Evolutionary conservation across 1,139 yeast genomes (phyloP).

Genomic region (Protomyces macrosporus): DNA sequence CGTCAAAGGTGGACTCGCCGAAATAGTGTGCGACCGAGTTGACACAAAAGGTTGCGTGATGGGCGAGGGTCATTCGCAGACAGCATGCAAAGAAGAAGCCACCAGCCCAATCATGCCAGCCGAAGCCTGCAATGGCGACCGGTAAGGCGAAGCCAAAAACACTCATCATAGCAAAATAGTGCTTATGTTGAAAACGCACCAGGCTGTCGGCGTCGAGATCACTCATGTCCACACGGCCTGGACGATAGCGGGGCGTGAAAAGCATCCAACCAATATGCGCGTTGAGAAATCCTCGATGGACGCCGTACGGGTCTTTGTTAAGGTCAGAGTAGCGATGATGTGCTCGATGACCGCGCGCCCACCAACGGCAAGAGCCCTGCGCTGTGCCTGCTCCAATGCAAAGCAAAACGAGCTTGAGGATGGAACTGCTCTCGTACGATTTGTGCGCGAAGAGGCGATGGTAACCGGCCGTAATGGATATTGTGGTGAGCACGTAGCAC

Average conservation of each 20-base stretch:
- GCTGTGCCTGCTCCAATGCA: slow-evolving; percentile 90
- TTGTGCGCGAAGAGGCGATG: slow-evolving; percentile 87
- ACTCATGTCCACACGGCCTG: slow-evolving; percentile 93
- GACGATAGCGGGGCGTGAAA: slow-evolving; percentile 80
- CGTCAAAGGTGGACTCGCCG: slow-evolving; percentile 92
- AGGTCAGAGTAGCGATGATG: slow-evolving; percentile 98
- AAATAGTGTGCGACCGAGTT: slow-evolving; percentile 98
- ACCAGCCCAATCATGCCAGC: slow-evolving; percentile 88
- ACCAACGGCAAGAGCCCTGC: slow-evolving; percentile 97
- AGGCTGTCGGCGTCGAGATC: slow-evolving; percentile 87
- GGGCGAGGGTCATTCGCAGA: slow-evolving; percentile 73
- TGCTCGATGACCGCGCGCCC: slow-evolving; percentile 95
- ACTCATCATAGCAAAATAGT: slow-evolving; percentile 66
- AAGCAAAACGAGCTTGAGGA: slow-evolving; percentile 68
- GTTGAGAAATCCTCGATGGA: slow-evolving; percentile 90
- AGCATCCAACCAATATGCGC: slow-evolving; percentile 99
- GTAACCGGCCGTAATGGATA: slow-evolving; percentile 92
- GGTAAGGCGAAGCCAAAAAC: slow-evolving; percentile 70
- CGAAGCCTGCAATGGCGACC: slow-evolving; percentile 63
- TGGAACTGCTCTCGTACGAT: slow-evolving; percentile 68
- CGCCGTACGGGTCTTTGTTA: slow-evolving; percentile 93
- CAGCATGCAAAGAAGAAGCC: slow-evolving; percentile 91
- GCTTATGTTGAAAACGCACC: slow-evolving; percentile 88
- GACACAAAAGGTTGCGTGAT: slow-evolving; percentile 98
- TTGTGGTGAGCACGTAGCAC: slow-evolving; percentile 67